Base-by-base conservation (phyloP, 257 asterid genomes). In the Plantago major region DNA sequence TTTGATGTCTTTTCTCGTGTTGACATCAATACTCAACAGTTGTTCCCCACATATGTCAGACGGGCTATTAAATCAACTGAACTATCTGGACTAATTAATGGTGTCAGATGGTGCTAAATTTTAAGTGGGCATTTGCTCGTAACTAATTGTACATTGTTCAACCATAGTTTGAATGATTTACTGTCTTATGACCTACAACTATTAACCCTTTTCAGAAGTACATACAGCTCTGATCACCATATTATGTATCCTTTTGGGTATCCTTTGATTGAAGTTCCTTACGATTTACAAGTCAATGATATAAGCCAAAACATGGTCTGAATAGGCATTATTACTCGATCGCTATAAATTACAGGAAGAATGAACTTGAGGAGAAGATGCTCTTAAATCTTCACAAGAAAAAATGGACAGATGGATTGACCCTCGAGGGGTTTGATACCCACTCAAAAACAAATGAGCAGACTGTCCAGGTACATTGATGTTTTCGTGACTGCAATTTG, bases 331-430 rank as follows among this genome's bases (percentile, higher is more conserved):
- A 93, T 68, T 93, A 93, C 69, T 93, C 99, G 59, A 89, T 93
- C 51, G 97, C 97, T 67, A 93, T 89, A 45, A 93, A 89, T 73
- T 93, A 93, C 75, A 74, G 97, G 66, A 93, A 93, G 80, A 87
- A 93, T 64, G 99, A 93, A 74, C 99, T 93, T 38, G 99, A 93
- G 81, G 99, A 93, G 84, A 89, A 87, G 82, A 93, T 89, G 96
- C 86, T 93, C 61, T 73, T 93, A 66, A 87, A 93, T 71, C 97
- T 93, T 67, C 96, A 89, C 77, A 89, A 89, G 82, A 93, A 89
- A 72, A 93, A 93, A 69, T 87, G 99, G 96, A 85, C 97, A 1
- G 96, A 89, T 75, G 96, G 96, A 45, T 76, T 89, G 74, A 78
- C 96, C 7, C 94, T 93, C 18, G 87, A 89, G 78, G 80, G 88